A percentile compares a stretch with the other conserved stretches of the same genome.
Evolutionary conservation across 2,329 filamentous ascomycete species (phyloP).

Genomic region (Botrytis galanthina): DNA sequence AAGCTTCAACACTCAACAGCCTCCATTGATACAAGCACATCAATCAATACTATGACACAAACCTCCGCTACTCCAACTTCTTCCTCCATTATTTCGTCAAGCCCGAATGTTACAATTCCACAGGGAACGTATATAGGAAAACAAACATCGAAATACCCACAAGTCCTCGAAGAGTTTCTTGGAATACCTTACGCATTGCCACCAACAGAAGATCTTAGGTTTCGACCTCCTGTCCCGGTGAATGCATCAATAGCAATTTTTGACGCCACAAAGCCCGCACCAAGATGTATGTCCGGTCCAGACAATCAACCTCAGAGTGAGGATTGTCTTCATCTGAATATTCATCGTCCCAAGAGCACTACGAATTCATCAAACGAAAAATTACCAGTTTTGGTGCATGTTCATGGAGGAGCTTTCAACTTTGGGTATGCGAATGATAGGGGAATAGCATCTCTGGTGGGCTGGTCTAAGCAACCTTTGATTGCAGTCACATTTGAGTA

Average conservation of each 20-base stretch:
- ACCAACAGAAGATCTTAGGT: constrained; percentile 48
- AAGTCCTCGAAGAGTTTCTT: constrained; percentile 43
- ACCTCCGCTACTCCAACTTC: neutral
- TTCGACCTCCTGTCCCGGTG: constrained; percentile 39
- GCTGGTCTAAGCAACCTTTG: constrained; percentile 51
- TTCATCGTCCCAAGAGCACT: constrained; percentile 42
- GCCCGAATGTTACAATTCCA: constrained; percentile 24
- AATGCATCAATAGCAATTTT: constrained; percentile 32
- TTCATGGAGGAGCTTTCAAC: constrained; percentile 65
- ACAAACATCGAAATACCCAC: constrained; percentile 26
- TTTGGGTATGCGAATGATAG: constrained; percentile 44
- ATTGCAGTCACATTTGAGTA: constrained; percentile 62
- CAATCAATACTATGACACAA: neutral
- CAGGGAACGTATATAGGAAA: constrained; percentile 35
- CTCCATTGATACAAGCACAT: neutral
- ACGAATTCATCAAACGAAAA: constrained; percentile 29
- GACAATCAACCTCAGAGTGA: constrained; percentile 40
- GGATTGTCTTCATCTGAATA: constrained; percentile 53
- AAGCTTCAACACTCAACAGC: neutral
- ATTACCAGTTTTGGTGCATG: constrained; percentile 55
- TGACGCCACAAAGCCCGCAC: constrained; percentile 41
- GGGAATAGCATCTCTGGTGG: constrained; percentile 56
- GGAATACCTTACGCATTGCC: constrained; percentile 50
- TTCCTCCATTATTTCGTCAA: neutral
- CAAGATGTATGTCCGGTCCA: constrained; percentile 32